Evolutionary conservation across 2,329 filamentous ascomycete species (phyloP), one percentile per base, ranked within the genome.

Genomic region (Penicillium thymicola): DNA sequence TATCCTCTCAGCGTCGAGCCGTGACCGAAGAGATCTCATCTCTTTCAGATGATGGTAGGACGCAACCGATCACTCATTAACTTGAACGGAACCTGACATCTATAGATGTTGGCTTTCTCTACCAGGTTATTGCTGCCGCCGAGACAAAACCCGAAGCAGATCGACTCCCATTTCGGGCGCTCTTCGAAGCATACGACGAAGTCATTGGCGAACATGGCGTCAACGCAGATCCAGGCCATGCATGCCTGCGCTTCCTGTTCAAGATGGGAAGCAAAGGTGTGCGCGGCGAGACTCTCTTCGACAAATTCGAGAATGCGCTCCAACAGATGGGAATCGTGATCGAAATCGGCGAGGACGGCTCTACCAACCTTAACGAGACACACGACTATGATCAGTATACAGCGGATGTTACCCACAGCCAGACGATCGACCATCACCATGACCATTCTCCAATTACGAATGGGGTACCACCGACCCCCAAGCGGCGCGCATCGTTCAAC

Each of bases 111-210:
- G 82, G 84, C 59, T 81, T 91, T 59, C 81, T 96, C 56, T 88
- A 91, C 73, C 82, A 88, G 57, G 89, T 96, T 67, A 86, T 95
- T 67, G 78, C 80, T 59, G 81, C 82, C 65, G 92, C 90, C 42
- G 85, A 92, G 75, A 78, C 83, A 40, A 81, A 89, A 30, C 79
- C 84, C 1, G 82, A 86, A 55, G 81, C 81, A 47, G 83, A 88
- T 65, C 82, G 83, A 54, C 79, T 89, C 23, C 87, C 89, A 4
- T 90, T 88, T 56, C 86, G 86, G 68, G 90, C 90, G 10, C 82
- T 96, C 18, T 95, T 95, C 74, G 81, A 82, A 51, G 90, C 90
- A 30, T 95, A 95, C 70, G 88, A 94, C 68, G 80, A 84, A 54
- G 81, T 92, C 41, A 82, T 96, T n/a, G 84, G 83, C 5, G 79